Evolutionary conservation across 371 early-diverging fungal species (phyloP).

Genomic region (Mortierella sp.): DNA sequence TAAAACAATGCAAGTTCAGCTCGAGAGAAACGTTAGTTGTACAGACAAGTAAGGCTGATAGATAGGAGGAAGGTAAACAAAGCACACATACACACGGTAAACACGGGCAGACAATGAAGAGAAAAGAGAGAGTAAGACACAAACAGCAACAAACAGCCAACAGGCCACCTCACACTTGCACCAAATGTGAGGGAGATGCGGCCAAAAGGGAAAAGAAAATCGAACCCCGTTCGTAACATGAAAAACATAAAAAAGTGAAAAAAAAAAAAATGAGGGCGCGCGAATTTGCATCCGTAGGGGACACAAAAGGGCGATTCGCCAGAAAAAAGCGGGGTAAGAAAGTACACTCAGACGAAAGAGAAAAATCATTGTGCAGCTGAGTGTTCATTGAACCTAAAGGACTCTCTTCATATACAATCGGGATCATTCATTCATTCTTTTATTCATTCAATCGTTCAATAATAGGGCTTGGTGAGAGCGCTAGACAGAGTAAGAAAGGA

Average conservation of each 20-base stretch:
- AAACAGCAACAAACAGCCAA: neutral
- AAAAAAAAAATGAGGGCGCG: neutral
- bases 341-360: too few species aligned
- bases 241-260: neutral
- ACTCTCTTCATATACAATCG: neutral
- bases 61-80: slow-evolving; percentile 9
- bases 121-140: neutral
- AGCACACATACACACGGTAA: neutral
- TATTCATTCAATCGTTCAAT: too few species aligned
- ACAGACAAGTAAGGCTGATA: neutral
- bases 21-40: too few species aligned
- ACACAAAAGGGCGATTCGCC: slow-evolving; percentile 9
- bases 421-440: neutral
- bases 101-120: neutral
- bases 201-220: slow-evolving; percentile 14
- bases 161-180: neutral
- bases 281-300: neutral
- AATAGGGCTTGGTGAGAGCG: too few species aligned
- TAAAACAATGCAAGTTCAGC: neutral
- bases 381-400: neutral
- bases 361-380: neutral
- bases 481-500: too few species aligned
- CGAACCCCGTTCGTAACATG: slow-evolving; percentile 12
- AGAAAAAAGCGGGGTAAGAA: slow-evolving; percentile 16
- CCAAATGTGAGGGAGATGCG: too few species aligned